Conservation (phyloP, 768 basidiomycete genomes). For the Ramaria rubella region DNA sequence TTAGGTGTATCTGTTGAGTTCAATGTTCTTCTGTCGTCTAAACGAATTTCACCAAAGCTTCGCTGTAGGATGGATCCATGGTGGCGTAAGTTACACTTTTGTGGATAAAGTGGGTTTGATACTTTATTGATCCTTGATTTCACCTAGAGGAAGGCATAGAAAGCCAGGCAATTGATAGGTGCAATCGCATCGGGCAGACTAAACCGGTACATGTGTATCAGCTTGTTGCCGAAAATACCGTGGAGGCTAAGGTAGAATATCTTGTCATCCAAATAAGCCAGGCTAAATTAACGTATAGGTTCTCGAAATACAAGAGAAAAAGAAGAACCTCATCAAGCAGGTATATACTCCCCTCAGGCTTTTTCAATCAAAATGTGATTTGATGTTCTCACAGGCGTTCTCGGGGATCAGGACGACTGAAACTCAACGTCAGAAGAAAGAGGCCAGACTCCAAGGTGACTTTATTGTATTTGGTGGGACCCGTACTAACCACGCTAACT, state of each 20-base stretch:
- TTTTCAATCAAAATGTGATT: neutral
- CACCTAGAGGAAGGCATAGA: slow-evolving; percentile 65
- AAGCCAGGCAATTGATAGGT: slow-evolving; percentile 75
- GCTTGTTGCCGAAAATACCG: slow-evolving; percentile 82
- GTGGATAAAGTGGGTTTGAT: neutral
- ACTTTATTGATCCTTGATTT: slow-evolving; percentile 10
- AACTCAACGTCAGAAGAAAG: slow-evolving; percentile 66
- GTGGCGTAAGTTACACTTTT: slow-evolving; percentile 6
- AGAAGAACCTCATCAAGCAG: slow-evolving; percentile 73
- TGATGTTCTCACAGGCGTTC: slow-evolving; percentile 53
- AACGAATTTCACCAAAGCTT: neutral
- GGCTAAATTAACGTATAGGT: slow-evolving; percentile 33
- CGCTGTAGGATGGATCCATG: slow-evolving; percentile 71
- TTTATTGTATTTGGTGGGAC: slow-evolving; percentile 3
- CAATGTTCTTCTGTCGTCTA: slow-evolving; percentile 1
- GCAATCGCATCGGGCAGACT: slow-evolving; percentile 80
- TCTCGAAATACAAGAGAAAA: slow-evolving; percentile 80
- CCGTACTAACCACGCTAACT: neutral
- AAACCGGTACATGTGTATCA: slow-evolving; percentile 84
- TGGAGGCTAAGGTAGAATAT: slow-evolving; percentile 65
- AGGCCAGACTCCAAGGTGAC: slow-evolving; percentile 75
- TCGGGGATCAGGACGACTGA: slow-evolving; percentile 74
- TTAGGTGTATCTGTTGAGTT: slow-evolving; percentile 48
- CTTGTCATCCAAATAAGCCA: neutral
- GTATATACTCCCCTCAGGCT: slow-evolving; percentile 29